These are phyloP conservation scores for Tuber umbilicatum DNA, from an alignment of 495 filamentous ascomycete genomes.

Conservation along the genomic window DNA sequence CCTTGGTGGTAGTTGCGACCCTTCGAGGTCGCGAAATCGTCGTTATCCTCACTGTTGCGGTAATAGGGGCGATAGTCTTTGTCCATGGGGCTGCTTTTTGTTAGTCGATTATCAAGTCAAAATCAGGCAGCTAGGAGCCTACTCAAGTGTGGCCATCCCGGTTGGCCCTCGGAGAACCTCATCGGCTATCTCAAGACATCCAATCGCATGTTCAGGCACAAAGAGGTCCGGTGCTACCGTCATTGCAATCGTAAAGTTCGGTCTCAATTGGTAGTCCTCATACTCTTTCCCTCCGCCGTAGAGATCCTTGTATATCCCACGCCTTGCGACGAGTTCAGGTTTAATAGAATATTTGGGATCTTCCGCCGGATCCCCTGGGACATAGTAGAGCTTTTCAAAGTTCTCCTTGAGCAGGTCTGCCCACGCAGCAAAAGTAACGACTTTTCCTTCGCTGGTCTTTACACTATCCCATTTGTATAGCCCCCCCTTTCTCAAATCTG, in stretches of 20 bases:
- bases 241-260: slow-evolving; percentile 96
- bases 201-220: slow-evolving; percentile 63
- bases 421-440: slow-evolving; percentile 73
- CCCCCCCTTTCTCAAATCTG: slow-evolving; percentile 56
- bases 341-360: slow-evolving; percentile 76
- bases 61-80: slow-evolving; percentile 91
- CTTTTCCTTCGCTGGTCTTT: slow-evolving; percentile 52
- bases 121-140: neutral
- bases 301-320: slow-evolving; percentile 96
- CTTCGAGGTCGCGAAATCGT: slow-evolving; percentile 81
- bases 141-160: slow-evolving; percentile 90
- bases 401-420: slow-evolving; percentile 69
- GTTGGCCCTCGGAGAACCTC: slow-evolving; percentile 71
- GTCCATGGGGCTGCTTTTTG: slow-evolving; percentile 55
- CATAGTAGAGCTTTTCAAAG: slow-evolving; percentile 86
- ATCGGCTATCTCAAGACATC: slow-evolving; percentile 72
- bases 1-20: slow-evolving; percentile 97
- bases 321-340: slow-evolving; percentile 66
- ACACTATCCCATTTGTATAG: slow-evolving; percentile 68
- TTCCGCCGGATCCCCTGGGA: slow-evolving; percentile 62
- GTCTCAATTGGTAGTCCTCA: slow-evolving; percentile 88
- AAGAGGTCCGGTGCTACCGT: slow-evolving; percentile 86
- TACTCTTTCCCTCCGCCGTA: slow-evolving; percentile 80
- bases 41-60: slow-evolving; percentile 85
- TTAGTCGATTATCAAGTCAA: slow-evolving; percentile 7